A percentile compares a stretch with the other conserved stretches of the same genome.
Conservation (phyloP, 768 basidiomycete species). For the Podaxis mareebaensis region DNA sequence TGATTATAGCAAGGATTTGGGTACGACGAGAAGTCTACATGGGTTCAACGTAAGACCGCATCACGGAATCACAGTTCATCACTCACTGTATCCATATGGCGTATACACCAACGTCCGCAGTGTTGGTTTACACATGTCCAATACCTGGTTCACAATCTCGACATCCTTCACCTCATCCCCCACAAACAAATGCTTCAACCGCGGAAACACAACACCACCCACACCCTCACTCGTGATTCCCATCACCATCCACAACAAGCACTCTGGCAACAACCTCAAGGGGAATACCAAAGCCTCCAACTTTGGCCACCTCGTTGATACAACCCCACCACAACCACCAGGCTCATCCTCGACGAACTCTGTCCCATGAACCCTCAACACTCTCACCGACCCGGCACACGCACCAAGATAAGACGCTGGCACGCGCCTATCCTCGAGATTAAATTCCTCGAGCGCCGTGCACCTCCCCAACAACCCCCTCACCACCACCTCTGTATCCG, state of each 20-base stretch:
- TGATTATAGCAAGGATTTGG: constrained; percentile 13
- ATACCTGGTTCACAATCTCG: constrained; percentile 10
- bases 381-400: not conserved
- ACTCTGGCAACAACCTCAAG: constrained; percentile 8
- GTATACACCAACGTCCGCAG: constrained; percentile 15
- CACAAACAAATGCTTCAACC: constrained; percentile 7
- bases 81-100: constrained; percentile 13
- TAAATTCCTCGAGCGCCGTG: not conserved
- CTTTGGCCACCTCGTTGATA: not conserved
- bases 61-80: too few species aligned
- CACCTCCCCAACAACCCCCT: not conserved
- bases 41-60: not conserved
- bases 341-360: constrained; percentile 14
- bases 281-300: constrained; percentile 15
- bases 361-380: constrained; percentile 7
- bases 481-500: constrained; percentile 8
- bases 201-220: not conserved
- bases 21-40: constrained; percentile 13
- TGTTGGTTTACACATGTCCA: constrained; percentile 11
- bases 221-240: not conserved
- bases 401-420: constrained; percentile 1
- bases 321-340: not conserved
- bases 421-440: constrained; percentile 4
- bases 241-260: constrained; percentile 10
- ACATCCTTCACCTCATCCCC: constrained; percentile 12